Percentiles rank a stretch among this genome's conserved stretches.
Conservation (phyloP, 1,284 basidiomycete species). For the Xerocomus nothofagi region DNA sequence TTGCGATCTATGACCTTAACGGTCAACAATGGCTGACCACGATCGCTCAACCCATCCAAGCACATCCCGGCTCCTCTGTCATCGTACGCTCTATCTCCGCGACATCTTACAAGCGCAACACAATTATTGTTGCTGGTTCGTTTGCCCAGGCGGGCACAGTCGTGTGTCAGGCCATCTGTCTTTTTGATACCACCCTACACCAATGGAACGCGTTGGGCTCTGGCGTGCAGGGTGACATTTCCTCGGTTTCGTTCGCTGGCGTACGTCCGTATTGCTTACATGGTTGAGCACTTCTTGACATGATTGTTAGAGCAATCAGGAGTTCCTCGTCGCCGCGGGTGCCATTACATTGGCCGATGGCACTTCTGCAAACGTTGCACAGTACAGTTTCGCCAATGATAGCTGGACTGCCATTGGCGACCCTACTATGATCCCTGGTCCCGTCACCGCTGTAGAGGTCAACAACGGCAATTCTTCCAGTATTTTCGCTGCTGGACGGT, state of each 20-base stretch:
- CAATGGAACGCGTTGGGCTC: slow-evolving; percentile 84
- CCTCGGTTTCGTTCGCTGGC: slow-evolving; percentile 78
- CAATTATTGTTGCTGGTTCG: slow-evolving; percentile 81
- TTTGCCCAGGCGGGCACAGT: slow-evolving; percentile 81
- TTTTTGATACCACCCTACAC: slow-evolving; percentile 63
- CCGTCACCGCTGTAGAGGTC: slow-evolving; percentile 85
- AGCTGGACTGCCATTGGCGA: slow-evolving; percentile 79
- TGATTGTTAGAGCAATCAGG: slow-evolving; percentile 53
- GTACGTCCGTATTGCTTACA: slow-evolving; percentile 45
- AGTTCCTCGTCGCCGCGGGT: slow-evolving; percentile 70
- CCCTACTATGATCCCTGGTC: slow-evolving; percentile 73
- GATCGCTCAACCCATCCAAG: slow-evolving; percentile 59
- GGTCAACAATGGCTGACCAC: slow-evolving; percentile 58
- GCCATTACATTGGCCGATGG: slow-evolving; percentile 66
- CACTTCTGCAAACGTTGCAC: slow-evolving; percentile 65
- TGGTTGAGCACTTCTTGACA: slow-evolving; percentile 1
- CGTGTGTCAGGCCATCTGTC: slow-evolving; percentile 79
- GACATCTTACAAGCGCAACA: slow-evolving; percentile 60
- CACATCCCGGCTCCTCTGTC: slow-evolving; percentile 53
- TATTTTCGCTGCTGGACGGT: slow-evolving; percentile 89
- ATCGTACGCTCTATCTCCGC: slow-evolving; percentile 75
- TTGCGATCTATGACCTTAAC: slow-evolving; percentile 77
- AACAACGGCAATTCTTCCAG: slow-evolving; percentile 81
- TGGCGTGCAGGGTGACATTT: slow-evolving; percentile 82
- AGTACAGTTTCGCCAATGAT: slow-evolving; percentile 66